Evolutionary conservation across 2,329 filamentous ascomycete species (phyloP), one percentile per base, ranked within the genome.

Genomic region (Clonostachys rosea): DNA sequence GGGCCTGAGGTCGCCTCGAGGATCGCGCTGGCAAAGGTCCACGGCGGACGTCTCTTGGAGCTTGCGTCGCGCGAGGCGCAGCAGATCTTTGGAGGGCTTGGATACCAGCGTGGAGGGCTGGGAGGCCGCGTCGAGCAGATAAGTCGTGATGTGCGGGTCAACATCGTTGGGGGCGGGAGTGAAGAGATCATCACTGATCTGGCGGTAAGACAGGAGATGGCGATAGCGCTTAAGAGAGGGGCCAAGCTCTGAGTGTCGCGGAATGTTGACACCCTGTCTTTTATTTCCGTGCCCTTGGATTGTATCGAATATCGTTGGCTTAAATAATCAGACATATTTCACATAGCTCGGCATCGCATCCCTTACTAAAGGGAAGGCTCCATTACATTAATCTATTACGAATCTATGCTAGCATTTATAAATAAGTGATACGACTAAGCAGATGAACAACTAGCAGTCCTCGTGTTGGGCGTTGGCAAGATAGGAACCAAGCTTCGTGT

Each of bases 161-260:
- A 74, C 74, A 30, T 78, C 10, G 67, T 79, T 1, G 75, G 76
- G 4, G 76, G 75, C 11, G 76, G 76, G 0, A 78, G 75, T 49
- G 76, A 80, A 50, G 76, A 79, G 57, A 78, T 80, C 46, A 65
- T 79, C 42, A 67, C 69, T 0, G 75, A 80, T 52, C 52, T 79
- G 35, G 72, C 74, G 2, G 64, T 78, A n/a, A 67, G 70, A 5
- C 72, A 78, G 53, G 76, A 79, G 48, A 46, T 59, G 39, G 51
- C 47, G 40, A 40, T 54, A 50, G 52, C 53, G 9, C 49, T 17
- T n/a, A 48, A 46, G n/a, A 46, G 48, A 40, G 45, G 43, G 13
- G 34, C 53, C 14, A 59, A 58, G n/a, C 47, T 59, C 11, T 58
- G 24, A 30, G 24, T 10, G 24, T 30, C 24, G 3, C 24, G 24